Percentiles rank a stretch among this genome's conserved stretches.
Conservation (phyloP, 768 basidiomycete genomes). For the Exsudoporus frostii region DNA sequence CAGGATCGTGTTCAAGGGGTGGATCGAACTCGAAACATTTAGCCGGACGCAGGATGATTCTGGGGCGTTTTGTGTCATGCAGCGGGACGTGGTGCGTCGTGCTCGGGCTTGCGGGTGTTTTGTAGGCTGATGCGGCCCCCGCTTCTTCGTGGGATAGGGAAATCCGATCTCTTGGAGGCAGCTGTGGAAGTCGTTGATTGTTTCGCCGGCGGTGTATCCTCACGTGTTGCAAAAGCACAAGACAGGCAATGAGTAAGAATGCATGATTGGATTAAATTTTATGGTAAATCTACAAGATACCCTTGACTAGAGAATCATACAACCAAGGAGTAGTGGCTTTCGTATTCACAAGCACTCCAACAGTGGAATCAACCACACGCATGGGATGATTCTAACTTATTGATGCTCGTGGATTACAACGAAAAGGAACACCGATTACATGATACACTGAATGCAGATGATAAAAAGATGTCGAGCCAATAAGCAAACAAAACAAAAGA, state of each 20-base stretch:
- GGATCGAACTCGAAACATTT: slow-evolving; percentile 69
- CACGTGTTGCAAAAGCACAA: slow-evolving; percentile 43
- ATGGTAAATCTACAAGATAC: background rate
- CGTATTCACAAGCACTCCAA: background rate
- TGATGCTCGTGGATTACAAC: slow-evolving; percentile 18
- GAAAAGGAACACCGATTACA: slow-evolving; percentile 19
- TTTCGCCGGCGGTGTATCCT: slow-evolving; percentile 49
- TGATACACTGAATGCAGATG: slow-evolving; percentile 26
- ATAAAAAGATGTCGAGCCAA: slow-evolving; percentile 28
- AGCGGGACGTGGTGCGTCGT: slow-evolving; percentile 57
- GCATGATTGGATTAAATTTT: background rate
- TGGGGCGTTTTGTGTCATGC: slow-evolving; percentile 70
- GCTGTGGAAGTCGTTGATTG: slow-evolving; percentile 66
- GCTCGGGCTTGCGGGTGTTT: background rate
- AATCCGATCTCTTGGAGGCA: slow-evolving; percentile 77
- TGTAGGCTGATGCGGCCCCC: background rate
- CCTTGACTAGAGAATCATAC: background rate
- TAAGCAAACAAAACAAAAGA: slow-evolving; percentile 14
- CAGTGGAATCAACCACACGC: background rate
- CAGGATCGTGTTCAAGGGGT: slow-evolving; percentile 66
- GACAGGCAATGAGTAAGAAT: background rate
- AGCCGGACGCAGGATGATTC: slow-evolving; percentile 42
- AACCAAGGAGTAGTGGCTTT: no score
- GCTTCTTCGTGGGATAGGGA: slow-evolving; percentile 41
- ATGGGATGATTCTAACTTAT: background rate